Evolutionary conservation across 306 rosid genomes (phyloP), one percentile per base, ranked within the genome.

Genomic region (Albizia julibrissin): DNA sequence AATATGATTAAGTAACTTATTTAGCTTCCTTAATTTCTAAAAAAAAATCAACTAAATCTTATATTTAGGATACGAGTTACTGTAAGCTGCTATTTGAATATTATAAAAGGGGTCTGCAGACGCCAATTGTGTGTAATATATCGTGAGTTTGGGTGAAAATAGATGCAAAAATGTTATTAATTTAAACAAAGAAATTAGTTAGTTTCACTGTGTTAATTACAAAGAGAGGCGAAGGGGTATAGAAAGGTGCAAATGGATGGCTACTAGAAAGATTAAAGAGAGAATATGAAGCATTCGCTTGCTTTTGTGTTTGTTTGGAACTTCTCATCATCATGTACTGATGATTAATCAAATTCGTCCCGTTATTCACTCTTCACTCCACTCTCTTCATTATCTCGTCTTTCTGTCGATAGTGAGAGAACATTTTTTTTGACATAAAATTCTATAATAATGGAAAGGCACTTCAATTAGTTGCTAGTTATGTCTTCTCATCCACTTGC

Each of bases 401-500:
- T 61, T 73, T 74, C 44, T 16, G 31, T 46, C 8, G 21, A 16
- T 69, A 9, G 67, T 18, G 66, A 39, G 47, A 46, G 21, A 65
- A 81, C 58, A 10, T 15, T 34, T 52, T 34, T 52, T 34, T 54
- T 52, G 67, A 54, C 67, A 54, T 34, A 33, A 74, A 50, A 33
- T 74, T 33, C 78, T 34, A 34, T 11, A 9, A 34, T 11, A 9
- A 58, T 2, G n/a, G 16, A 34, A 74, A 74, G 26, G n/a, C 24
- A 74, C 33, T 52, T 74, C 40, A 69, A 69, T 40, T 69, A 31
- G 42, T 27, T 50, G 46, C 22, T 29, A 43, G 64, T 47, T 14
- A 47, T 37, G 16, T 46, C 47, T 59, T 54, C 73, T 71, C 58
- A 58, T 71, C 77, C 71, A 70, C 77, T 71, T 40, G 77, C 65